A percentile compares a stretch with the other conserved stretches of the same genome.
phyloP scores from a whole-genome alignment of 1,139 yeast genomes.

The Debaryomyces sp. region DNA sequence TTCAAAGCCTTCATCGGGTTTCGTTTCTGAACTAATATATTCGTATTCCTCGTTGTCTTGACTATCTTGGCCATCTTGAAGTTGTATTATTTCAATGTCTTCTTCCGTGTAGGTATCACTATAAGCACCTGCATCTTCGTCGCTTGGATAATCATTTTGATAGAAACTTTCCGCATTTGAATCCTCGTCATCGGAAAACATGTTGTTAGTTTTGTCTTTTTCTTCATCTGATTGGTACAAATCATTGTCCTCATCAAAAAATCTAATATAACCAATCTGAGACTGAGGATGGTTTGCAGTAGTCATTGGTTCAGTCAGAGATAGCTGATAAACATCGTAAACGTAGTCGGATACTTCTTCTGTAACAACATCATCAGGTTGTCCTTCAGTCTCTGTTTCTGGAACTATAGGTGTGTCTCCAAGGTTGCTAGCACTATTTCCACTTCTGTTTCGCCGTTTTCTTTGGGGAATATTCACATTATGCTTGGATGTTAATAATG shows the following conservation, averaged over 20 bases:
- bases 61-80: constrained; percentile 27
- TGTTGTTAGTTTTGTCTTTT: constrained; percentile 38
- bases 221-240: constrained; percentile 54
- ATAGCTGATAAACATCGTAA: constrained; percentile 74
- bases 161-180: constrained; percentile 83
- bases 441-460: constrained; percentile 11
- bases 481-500: constrained; percentile 42
- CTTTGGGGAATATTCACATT: constrained; percentile 6
- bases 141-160: constrained; percentile 93
- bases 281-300: constrained; percentile 56
- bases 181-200: constrained; percentile 44
- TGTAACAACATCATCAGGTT: background rate
- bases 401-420: constrained; percentile 16
- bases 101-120: constrained; percentile 22
- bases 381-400: background rate
- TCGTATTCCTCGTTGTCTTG: constrained; percentile 34
- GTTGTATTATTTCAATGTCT: constrained; percentile 1
- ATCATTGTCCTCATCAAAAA: constrained; percentile 65
- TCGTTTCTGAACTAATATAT: constrained; percentile 12
- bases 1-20: constrained; percentile 18
- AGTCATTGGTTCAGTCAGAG: constrained; percentile 39
- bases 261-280: constrained; percentile 66
- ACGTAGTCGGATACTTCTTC: constrained; percentile 62
- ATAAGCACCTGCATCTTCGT: constrained; percentile 63
- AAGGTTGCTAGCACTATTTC: constrained; percentile 13